Conservation (phyloP, 2,329 filamentous ascomycete species). For the Dothistroma pini region DNA sequence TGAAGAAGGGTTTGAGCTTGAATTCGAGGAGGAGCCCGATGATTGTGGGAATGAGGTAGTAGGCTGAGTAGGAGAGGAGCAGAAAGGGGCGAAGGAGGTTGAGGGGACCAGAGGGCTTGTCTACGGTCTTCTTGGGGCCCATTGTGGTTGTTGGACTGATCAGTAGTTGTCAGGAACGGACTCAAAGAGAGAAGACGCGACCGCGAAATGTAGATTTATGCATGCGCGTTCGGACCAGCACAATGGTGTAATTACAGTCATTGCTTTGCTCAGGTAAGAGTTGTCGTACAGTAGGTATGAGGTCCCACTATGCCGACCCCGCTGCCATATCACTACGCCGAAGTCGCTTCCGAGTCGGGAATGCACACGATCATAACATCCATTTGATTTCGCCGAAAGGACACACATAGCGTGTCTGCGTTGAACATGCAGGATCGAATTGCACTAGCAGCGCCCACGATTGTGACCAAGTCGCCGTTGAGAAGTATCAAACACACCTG, state of each 20-base stretch:
- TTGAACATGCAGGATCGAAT: no score
- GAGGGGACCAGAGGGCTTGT: slow-evolving; percentile 22
- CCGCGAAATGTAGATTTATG: neutral
- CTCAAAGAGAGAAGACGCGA: neutral
- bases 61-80: slow-evolving; percentile 50
- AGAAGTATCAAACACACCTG: no score
- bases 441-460: no score
- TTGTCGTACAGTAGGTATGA: neutral
- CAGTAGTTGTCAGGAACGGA: neutral
- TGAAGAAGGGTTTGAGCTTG: slow-evolving; percentile 27
- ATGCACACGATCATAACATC: neutral
- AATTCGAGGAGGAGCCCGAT: slow-evolving; percentile 35
- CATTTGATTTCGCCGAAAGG: no score
- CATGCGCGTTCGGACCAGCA: neutral
- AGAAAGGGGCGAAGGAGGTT: slow-evolving; percentile 35
- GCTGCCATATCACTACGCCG: neutral
- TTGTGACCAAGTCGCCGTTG: no score
- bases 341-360: neutral
- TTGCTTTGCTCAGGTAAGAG: neutral
- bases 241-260: neutral
- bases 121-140: slow-evolving; percentile 12
- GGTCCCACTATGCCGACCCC: neutral
- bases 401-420: no score
- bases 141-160: neutral
- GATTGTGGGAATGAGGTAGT: slow-evolving; percentile 53